phyloP scores from a whole-genome alignment of 2,329 filamentous ascomycete genomes.

The Cladorrhinum sp. region DNA sequence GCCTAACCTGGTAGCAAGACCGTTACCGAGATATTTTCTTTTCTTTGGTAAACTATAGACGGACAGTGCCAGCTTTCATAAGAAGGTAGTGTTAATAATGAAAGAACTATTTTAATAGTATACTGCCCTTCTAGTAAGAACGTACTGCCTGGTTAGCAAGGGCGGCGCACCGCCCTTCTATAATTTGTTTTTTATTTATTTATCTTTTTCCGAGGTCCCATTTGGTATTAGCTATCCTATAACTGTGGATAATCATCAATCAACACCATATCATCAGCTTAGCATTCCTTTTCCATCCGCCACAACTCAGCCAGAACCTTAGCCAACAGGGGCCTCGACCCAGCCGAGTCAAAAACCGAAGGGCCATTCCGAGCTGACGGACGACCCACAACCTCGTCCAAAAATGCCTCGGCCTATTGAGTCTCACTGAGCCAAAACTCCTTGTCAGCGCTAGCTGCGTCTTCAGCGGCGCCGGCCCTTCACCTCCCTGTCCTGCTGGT shows the following conservation, averaged over 20 bases:
- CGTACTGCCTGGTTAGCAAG: no score
- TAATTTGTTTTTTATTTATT: not conserved
- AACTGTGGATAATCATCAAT: not conserved
- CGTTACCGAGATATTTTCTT: no score
- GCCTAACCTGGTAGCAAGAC: no score
- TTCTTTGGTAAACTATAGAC: no score
- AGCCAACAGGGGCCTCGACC: not conserved
- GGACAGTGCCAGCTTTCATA: no score
- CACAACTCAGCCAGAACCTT: not conserved
- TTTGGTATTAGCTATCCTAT: not conserved
- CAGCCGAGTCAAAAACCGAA: not conserved
- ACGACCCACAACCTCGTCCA: not conserved
- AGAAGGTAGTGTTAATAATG: no score
- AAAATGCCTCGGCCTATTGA: conserved; percentile 11
- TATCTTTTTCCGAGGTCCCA: not conserved
- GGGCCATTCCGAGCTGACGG: no score
- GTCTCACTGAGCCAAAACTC: conserved; percentile 21
- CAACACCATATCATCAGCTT: no score
- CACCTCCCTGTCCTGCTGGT: not conserved
- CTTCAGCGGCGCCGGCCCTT: not conserved
- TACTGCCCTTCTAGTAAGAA: no score
- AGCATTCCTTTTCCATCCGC: not conserved
- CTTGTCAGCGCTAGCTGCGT: conserved; percentile 9
- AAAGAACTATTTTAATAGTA: no score
- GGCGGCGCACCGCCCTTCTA: not conserved